Evolutionary conservation across 2,329 filamentous ascomycete genomes (phyloP).

Genomic region (Thelonectria blattea): DNA sequence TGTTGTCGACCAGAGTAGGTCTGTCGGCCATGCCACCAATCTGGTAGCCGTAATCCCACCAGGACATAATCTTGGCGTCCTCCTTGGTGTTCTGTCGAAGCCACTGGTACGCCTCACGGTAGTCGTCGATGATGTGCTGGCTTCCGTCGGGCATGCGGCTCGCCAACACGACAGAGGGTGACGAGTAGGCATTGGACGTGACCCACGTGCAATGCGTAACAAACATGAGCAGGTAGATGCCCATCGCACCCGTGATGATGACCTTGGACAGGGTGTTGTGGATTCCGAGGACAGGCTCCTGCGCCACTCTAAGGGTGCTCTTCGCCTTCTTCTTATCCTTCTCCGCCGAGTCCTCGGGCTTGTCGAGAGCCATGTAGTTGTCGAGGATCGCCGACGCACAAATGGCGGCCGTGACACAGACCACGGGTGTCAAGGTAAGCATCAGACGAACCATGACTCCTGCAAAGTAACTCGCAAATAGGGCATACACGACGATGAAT

Average conservation of each 20-base stretch:
- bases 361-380: slow-evolving; percentile 74
- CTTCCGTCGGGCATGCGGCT: slow-evolving; percentile 91
- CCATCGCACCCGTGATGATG: slow-evolving; percentile 74
- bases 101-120: slow-evolving; percentile 99
- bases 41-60: slow-evolving; percentile 99
- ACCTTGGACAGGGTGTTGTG: slow-evolving; percentile 81
- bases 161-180: slow-evolving; percentile 93
- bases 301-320: slow-evolving; percentile 69
- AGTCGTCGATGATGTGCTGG: slow-evolving; percentile 99
- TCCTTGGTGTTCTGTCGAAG: slow-evolving; percentile 94
- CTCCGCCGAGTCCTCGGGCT: slow-evolving; percentile 56
- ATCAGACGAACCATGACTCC: slow-evolving; percentile 99
- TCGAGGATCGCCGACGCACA: slow-evolving; percentile 88
- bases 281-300: slow-evolving; percentile 79
- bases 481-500: slow-evolving; percentile 96
- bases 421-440: slow-evolving; percentile 94
- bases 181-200: slow-evolving; percentile 98
- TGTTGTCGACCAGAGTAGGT: slow-evolving; percentile 97
- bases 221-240: slow-evolving; percentile 86
- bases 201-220: slow-evolving; percentile 99
- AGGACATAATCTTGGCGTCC: slow-evolving; percentile 98
- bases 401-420: slow-evolving; percentile 92
- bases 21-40: slow-evolving; percentile 99
- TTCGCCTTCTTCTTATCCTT: slow-evolving; percentile 63
- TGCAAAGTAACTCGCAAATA: slow-evolving; percentile 96